Evolutionary conservation across 768 basidiomycete species (phyloP).

Genomic region (Trametes gibbosa): DNA sequence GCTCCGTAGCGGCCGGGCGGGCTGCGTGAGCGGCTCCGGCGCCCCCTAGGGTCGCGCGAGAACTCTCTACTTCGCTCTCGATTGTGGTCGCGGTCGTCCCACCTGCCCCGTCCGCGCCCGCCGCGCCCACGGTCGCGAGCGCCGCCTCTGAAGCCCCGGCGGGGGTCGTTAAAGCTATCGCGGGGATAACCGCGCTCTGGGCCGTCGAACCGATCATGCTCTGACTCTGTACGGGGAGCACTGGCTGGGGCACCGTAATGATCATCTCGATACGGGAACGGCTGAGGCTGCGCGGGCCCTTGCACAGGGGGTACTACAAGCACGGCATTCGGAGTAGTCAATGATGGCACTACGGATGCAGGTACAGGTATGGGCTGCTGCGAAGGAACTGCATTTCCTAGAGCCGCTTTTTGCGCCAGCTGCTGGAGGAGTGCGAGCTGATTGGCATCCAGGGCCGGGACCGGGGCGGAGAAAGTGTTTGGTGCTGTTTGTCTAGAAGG

Average conservation of each 20-base stretch:
- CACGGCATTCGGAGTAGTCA: slow-evolving; percentile 28
- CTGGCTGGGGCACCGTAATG: slow-evolving; percentile 29
- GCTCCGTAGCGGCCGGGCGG: slow-evolving; percentile 54
- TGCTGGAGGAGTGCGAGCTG: slow-evolving; percentile 77
- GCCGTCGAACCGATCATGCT: slow-evolving; percentile 44
- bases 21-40: slow-evolving; percentile 73
- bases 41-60: slow-evolving; percentile 39
- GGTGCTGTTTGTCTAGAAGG: slow-evolving; percentile 55
- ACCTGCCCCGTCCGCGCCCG: slow-evolving; percentile 60
- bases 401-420: slow-evolving; percentile 57
- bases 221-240: slow-evolving; percentile 32
- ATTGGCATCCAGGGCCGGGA: slow-evolving; percentile 42
- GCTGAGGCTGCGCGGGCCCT: slow-evolving; percentile 27
- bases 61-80: slow-evolving; percentile 47
- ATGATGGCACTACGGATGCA: slow-evolving; percentile 30
- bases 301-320: slow-evolving; percentile 29
- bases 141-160: slow-evolving; percentile 49
- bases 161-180: slow-evolving; percentile 52
- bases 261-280: slow-evolving; percentile 42
- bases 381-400: slow-evolving; percentile 27
- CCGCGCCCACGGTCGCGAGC: slow-evolving; percentile 54
- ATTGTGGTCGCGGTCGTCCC: slow-evolving; percentile 55
- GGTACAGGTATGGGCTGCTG: slow-evolving; percentile 30
- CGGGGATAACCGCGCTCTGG: slow-evolving; percentile 45
- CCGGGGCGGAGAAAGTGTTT: slow-evolving; percentile 41